Evolutionary conservation across 2,329 filamentous ascomycete genomes (phyloP).

Genomic region (Tolypocladium tropicale): DNA sequence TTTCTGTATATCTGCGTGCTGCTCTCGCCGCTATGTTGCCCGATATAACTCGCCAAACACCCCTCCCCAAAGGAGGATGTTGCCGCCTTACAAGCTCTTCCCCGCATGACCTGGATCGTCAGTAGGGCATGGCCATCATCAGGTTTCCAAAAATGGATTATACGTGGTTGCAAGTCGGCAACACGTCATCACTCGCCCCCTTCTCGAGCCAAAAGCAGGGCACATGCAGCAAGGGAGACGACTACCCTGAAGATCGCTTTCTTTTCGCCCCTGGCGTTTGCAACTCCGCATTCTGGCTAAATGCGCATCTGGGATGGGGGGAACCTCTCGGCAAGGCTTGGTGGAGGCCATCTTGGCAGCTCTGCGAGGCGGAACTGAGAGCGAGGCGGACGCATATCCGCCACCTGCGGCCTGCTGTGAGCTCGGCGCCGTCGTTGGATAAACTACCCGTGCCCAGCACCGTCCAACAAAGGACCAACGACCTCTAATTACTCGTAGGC

Average conservation of each 20-base stretch:
- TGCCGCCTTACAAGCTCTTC: background rate
- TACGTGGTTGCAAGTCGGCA: background rate
- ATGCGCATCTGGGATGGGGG: too few species aligned
- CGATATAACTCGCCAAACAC: too few species aligned
- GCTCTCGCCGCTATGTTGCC: background rate
- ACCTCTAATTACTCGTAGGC: background rate
- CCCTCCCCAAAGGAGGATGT: too few species aligned
- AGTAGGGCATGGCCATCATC: background rate
- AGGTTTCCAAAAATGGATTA: background rate
- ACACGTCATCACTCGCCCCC: background rate
- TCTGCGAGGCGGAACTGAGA: too few species aligned
- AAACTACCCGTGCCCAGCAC: background rate
- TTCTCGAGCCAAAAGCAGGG: background rate
- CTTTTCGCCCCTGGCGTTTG: background rate
- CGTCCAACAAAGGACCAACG: background rate
- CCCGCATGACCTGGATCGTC: background rate
- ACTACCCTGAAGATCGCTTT: background rate
- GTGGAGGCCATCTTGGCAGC: too few species aligned
- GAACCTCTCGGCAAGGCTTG: too few species aligned
- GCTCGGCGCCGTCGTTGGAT: background rate
- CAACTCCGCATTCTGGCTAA: background rate
- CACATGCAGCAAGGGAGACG: background rate
- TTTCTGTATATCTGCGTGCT: too few species aligned
- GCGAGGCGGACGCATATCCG: too few species aligned
- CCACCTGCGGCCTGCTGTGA: too few species aligned